Percentiles rank a stretch among this genome's conserved stretches.
Evolutionary conservation across 352 stramenopile species (phyloP).

Genomic region (Phytophthora foliorum): DNA sequence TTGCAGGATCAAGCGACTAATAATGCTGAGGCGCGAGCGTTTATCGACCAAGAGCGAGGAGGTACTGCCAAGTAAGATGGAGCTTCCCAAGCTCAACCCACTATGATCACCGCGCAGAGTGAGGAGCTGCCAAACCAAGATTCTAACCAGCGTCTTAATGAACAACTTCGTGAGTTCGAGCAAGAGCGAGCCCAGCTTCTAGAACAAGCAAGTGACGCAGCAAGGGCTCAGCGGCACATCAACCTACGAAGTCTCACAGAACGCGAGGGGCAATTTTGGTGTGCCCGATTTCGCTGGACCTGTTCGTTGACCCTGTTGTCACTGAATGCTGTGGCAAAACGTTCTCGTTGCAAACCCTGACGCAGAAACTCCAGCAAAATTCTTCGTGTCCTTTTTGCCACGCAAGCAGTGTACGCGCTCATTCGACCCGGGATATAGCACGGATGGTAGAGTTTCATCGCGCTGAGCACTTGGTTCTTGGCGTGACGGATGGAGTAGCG

Average conservation of each 20-base stretch:
- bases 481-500: too few species aligned
- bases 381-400: conserved; percentile 29
- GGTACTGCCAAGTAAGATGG: too few species aligned
- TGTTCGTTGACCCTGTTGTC: conserved; percentile 36
- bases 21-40: too few species aligned
- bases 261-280: conserved; percentile 25
- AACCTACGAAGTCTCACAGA: conserved; percentile 11
- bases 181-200: conserved; percentile 27
- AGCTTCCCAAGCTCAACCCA: too few species aligned
- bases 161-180: conserved; percentile 18
- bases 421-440: conserved; percentile 28
- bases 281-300: conserved; percentile 37
- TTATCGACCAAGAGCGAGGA: too few species aligned
- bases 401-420: conserved; percentile 8
- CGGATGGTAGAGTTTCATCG: conserved; percentile 34
- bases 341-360: conserved; percentile 26
- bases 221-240: conserved; percentile 10
- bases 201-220: conserved; percentile 21
- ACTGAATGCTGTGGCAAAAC: conserved; percentile 39
- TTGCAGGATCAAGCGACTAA: too few species aligned
- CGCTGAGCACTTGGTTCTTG: conserved; percentile 20
- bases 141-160: conserved; percentile 7
- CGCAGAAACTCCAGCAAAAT: conserved; percentile 14
- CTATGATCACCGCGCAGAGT: too few species aligned
- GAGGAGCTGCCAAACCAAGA: too few species aligned